Percentiles rank a stretch among this genome's conserved stretches.
Conservation (phyloP, 192 early-diverging fungal genomes). For the Linnemannia schmuckeri region DNA sequence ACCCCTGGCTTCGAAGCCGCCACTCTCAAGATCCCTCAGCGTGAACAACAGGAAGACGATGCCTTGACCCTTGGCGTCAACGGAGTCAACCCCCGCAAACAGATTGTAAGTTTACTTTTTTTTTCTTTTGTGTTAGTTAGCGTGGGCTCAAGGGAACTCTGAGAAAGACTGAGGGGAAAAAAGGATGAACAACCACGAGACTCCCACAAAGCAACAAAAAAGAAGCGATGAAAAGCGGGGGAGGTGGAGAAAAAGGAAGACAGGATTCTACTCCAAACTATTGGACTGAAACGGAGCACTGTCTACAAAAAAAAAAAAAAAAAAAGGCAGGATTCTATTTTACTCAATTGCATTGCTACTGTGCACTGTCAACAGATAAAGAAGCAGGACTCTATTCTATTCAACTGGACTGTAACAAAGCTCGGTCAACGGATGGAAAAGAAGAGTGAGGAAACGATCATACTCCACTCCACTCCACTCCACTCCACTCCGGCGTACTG, state of each 20-base stretch:
- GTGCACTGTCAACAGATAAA: too few species aligned
- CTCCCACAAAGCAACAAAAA: background rate
- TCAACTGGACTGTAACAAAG: background rate
- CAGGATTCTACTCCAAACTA: background rate
- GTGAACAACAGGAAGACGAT: slow-evolving; percentile 72
- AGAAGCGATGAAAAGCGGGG: background rate
- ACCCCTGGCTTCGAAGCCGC: slow-evolving; percentile 98
- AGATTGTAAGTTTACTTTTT: slow-evolving; percentile 80
- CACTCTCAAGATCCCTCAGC: slow-evolving; percentile 89
- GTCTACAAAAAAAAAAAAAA: too few species aligned
- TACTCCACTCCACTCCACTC: too few species aligned
- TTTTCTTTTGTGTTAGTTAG: slow-evolving; percentile 10
- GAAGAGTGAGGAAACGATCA: too few species aligned
- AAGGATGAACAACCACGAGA: background rate
- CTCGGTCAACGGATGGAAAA: too few species aligned
- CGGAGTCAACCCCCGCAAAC: slow-evolving; percentile 75
- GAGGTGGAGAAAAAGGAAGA: background rate
- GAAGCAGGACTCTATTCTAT: background rate
- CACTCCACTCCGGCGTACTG: too few species aligned
- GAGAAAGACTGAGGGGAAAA: background rate
- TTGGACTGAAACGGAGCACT: too few species aligned
- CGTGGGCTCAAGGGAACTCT: background rate
- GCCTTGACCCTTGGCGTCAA: slow-evolving; percentile 61
- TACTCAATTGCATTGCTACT: too few species aligned
- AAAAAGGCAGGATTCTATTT: too few species aligned